Conservation (phyloP, 2,329 filamentous ascomycete species). For the Colletotrichum eremochloae region DNA sequence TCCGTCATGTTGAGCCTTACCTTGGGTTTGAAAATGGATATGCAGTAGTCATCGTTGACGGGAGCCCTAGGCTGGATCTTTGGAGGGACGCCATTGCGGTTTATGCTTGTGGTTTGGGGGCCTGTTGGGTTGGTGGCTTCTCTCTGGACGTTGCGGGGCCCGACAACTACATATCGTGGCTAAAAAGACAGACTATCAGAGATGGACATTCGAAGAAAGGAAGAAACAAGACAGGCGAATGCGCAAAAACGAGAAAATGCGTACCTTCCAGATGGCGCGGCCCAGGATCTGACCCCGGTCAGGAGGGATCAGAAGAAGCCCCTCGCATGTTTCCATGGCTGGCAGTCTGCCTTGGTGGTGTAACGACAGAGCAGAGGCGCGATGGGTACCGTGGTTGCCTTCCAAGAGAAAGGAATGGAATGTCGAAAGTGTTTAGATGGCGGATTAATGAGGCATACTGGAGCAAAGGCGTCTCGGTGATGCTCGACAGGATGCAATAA, state of each 20-base stretch:
- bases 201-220: background rate
- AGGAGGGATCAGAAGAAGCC: slow-evolving; percentile 63
- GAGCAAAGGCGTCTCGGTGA: slow-evolving; percentile 10
- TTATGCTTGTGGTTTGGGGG: slow-evolving; percentile 56
- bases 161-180: slow-evolving; percentile 72
- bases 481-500: slow-evolving; percentile 12
- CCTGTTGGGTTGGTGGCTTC: slow-evolving; percentile 54
- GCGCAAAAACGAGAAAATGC: slow-evolving; percentile 38
- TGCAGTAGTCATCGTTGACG: slow-evolving; percentile 58
- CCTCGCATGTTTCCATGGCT: slow-evolving; percentile 53
- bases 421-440: slow-evolving; percentile 13
- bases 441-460: slow-evolving; percentile 37
- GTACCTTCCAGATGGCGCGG: slow-evolving; percentile 66
- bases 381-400: slow-evolving; percentile 6
- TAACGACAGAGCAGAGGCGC: slow-evolving; percentile 1
- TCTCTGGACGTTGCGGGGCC: slow-evolving; percentile 52
- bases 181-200: slow-evolving; percentile 48
- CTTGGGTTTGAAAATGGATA: slow-evolving; percentile 70
- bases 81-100: slow-evolving; percentile 53
- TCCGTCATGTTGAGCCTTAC: slow-evolving; percentile 50
- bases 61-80: slow-evolving; percentile 51
- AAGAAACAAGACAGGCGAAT: slow-evolving; percentile 22
- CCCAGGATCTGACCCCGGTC: slow-evolving; percentile 65
- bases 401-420: slow-evolving; percentile 13
- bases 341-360: background rate